Base-by-base conservation (phyloP, 257 asterid genomes). In the Ophiorrhiza pumila region DNA sequence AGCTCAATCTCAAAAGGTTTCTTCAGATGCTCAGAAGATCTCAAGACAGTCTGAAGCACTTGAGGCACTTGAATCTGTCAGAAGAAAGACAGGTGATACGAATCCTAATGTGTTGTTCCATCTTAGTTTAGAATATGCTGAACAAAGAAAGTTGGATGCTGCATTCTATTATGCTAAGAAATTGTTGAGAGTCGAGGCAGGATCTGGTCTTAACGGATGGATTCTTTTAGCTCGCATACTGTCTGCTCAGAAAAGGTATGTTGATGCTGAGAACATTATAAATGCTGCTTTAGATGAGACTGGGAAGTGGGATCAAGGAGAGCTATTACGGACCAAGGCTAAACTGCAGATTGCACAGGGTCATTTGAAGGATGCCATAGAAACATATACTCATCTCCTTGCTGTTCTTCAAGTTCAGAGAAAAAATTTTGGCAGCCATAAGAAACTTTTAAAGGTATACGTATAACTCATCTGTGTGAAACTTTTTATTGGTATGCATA, bases 281-380 rank as follows among this genome's bases (percentile, higher is more conserved):
- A 86, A 93, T 79, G 91, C 96, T 69, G 98, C 98, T 61, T 64
- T 93, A 73, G 97, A 89, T 29, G 98, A 93, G 82, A 84, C 96
- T 0, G 97, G 97, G 71, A 91, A 87, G 72, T 93, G 97, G 98
- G 87, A 93, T 61, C 98, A 88, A 76, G 96, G 94, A 23, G 91
- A 89, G 67, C 71, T 93, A 74, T 83, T 91, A 8, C 77, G 89
- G 1, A 88, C 90, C 0, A 93, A 91, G 83, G 97, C 92, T 10
- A 93, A 84, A 76, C 72, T 93, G 76, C 98, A 93, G 85, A 88
- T 88, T 62, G 93, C 85, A 14, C 96, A 79, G 81, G 92, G 90
- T 15, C 57, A 76, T 69, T 39, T 93, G 53, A 84, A 77, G 69
- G 91, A 84, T 76, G 90, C 92, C 22, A 72, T 89, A 7, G 91